Evolutionary conservation across 352 stramenopile genomes (phyloP).

Genomic region (Phytophthora pseudosyringae): DNA sequence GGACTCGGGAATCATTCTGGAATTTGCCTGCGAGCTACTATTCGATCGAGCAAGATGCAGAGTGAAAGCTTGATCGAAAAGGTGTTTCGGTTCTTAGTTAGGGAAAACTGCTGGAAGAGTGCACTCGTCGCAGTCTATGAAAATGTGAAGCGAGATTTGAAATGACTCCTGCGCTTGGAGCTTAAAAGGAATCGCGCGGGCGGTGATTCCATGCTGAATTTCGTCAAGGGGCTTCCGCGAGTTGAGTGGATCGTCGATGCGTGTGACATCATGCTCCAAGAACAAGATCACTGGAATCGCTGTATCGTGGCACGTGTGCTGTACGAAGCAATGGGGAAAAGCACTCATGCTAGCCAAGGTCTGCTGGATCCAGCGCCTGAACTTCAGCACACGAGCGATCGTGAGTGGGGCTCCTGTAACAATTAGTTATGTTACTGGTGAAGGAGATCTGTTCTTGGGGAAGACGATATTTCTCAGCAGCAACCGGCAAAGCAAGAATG

Average conservation of each 20-base stretch:
- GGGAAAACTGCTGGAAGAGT: no score
- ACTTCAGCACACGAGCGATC: not conserved
- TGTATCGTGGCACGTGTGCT: slow-evolving; percentile 8
- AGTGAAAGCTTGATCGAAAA: no score
- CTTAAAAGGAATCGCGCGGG: no score
- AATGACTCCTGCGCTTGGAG: no score
- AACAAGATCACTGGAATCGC: not conserved
- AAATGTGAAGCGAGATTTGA: no score
- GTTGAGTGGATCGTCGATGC: slow-evolving; percentile 5
- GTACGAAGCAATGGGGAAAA: slow-evolving; percentile 2
- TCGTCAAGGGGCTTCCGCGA: slow-evolving; percentile 7
- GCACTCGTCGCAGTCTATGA: no score
- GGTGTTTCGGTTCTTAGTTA: no score
- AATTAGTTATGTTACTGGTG: not conserved
- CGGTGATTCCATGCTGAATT: slow-evolving; percentile 3
- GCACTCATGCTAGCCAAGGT: slow-evolving; percentile 16
- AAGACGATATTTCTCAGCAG: no score
- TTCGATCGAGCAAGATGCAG: no score
- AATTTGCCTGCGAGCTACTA: no score
- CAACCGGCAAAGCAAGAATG: no score
- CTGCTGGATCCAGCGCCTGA: slow-evolving; percentile 17
- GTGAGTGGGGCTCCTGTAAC: slow-evolving; percentile 5
- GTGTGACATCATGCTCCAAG: slow-evolving; percentile 9
- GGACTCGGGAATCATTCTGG: no score
- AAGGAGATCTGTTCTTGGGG: not conserved